Evolutionary conservation across 2,329 filamentous ascomycete genomes (phyloP).

Genomic region (Penicillium sp.): DNA sequence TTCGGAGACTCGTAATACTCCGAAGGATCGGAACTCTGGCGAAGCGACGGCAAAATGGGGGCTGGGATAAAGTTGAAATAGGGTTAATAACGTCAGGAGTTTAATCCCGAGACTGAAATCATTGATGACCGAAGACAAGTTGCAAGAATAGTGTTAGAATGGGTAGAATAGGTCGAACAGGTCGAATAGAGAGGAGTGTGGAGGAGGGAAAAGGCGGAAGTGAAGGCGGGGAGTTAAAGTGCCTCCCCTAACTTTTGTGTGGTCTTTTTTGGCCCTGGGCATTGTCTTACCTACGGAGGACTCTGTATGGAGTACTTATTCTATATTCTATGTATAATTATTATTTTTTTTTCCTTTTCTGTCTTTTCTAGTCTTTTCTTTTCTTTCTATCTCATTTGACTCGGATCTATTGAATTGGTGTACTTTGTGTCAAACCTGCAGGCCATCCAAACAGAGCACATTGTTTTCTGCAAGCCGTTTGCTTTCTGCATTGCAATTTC

Average conservation of each 20-base stretch:
- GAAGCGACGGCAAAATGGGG: conserved; percentile 4
- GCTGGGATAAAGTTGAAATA: conserved; percentile 8
- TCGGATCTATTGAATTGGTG: background rate
- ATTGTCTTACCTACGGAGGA: background rate
- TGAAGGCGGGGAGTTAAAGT: conserved; percentile 39
- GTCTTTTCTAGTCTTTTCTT: background rate
- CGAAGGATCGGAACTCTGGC: conserved; percentile 24
- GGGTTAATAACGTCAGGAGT: conserved; percentile 26
- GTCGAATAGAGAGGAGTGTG: conserved; percentile 27
- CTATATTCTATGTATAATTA: background rate
- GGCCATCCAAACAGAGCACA: conserved; percentile 17
- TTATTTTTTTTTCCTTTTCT: background rate
- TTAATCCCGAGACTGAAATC: conserved; percentile 27
- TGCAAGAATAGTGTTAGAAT: conserved; percentile 13
- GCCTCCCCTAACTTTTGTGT: conserved; percentile 22
- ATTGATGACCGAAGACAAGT: conserved; percentile 29
- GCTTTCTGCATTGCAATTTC: conserved; percentile 10
- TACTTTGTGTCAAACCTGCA: background rate
- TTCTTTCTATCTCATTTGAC: background rate
- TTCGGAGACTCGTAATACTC: conserved; percentile 27
- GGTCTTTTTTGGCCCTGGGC: conserved; percentile 7
- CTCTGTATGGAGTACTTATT: background rate
- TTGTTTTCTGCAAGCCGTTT: conserved; percentile 22
- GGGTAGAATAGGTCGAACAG: background rate
- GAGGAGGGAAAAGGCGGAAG: conserved; percentile 23